Conservation (phyloP, 2,329 filamentous ascomycete species). For the Exophiala sideris region DNA sequence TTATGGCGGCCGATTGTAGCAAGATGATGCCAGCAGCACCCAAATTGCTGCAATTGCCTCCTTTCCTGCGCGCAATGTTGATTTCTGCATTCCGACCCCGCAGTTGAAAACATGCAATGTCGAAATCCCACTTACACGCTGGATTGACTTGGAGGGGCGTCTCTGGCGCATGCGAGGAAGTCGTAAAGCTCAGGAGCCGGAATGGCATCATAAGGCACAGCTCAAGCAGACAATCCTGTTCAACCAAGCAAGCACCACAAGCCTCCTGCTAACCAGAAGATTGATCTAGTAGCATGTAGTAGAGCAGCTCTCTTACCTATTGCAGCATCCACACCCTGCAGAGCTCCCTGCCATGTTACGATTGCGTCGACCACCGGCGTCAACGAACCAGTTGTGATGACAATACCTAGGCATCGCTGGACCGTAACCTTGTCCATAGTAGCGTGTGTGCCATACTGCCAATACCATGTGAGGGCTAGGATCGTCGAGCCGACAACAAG, state of each 20-base stretch:
- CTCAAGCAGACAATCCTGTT: neutral
- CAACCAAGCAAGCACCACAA: slow-evolving; percentile 17
- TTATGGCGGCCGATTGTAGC: too few relatives aligned
- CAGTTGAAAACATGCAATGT: too few relatives aligned
- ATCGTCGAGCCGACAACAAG: slow-evolving; percentile 15
- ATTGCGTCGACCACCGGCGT: slow-evolving; percentile 16
- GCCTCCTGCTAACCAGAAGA: slow-evolving; percentile 15
- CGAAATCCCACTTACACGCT: too few relatives aligned
- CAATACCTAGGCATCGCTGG: slow-evolving; percentile 20
- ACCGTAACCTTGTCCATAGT: neutral
- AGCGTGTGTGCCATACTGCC: slow-evolving; percentile 13
- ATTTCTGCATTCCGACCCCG: too few relatives aligned
- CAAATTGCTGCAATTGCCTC: too few relatives aligned
- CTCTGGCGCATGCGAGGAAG: neutral
- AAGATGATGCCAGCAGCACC: too few relatives aligned
- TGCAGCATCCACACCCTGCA: neutral
- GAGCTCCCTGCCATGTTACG: slow-evolving; percentile 11
- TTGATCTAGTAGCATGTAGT: slow-evolving; percentile 6
- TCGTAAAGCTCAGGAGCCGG: neutral
- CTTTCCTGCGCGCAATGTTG: too few relatives aligned
- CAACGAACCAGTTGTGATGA: slow-evolving; percentile 14
- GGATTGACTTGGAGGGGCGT: too few relatives aligned
- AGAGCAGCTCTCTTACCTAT: slow-evolving; percentile 10
- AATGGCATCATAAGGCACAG: neutral
- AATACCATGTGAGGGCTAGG: slow-evolving; percentile 17